Evolutionary conservation across 129 eudicot genomes (phyloP).

Genomic region (Flaveria robusta): DNA sequence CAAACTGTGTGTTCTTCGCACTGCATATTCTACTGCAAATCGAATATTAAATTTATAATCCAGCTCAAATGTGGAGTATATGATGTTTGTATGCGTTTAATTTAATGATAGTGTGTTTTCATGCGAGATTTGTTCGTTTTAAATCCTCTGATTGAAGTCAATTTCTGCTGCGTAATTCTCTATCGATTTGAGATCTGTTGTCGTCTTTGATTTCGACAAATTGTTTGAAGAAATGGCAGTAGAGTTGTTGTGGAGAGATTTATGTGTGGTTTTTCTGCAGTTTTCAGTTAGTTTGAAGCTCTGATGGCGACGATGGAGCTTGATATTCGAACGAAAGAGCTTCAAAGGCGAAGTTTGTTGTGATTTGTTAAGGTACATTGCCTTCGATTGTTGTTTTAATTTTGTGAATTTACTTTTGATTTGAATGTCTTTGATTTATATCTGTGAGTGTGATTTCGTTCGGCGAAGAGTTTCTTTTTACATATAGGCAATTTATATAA

Average conservation of each 20-base stretch:
- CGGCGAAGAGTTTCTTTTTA: background rate
- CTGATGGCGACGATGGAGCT: slow-evolving; percentile 35
- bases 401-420: slow-evolving; percentile 15
- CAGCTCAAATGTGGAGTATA: slow-evolving; percentile 45
- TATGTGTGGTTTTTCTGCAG: background rate
- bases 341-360: background rate
- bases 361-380: slow-evolving; percentile 37
- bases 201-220: slow-evolving; percentile 7
- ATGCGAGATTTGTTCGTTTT: slow-evolving; percentile 20
- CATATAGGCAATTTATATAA: slow-evolving; percentile 15
- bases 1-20: slow-evolving; percentile 33
- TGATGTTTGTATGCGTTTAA: slow-evolving; percentile 25
- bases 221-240: slow-evolving; percentile 8
- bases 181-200: slow-evolving; percentile 36
- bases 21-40: slow-evolving; percentile 26
- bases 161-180: slow-evolving; percentile 32
- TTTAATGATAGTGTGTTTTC: slow-evolving; percentile 25
- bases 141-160: slow-evolving; percentile 28
- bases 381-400: background rate
- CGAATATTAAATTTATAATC: slow-evolving; percentile 29
- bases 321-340: background rate
- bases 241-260: slow-evolving; percentile 15
- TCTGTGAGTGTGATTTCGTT: background rate
- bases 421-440: background rate
- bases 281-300: slow-evolving; percentile 26